Evolutionary conservation across 176 grass and related monocot species (phyloP).

Genomic region (Tillandsia fasciculata): DNA sequence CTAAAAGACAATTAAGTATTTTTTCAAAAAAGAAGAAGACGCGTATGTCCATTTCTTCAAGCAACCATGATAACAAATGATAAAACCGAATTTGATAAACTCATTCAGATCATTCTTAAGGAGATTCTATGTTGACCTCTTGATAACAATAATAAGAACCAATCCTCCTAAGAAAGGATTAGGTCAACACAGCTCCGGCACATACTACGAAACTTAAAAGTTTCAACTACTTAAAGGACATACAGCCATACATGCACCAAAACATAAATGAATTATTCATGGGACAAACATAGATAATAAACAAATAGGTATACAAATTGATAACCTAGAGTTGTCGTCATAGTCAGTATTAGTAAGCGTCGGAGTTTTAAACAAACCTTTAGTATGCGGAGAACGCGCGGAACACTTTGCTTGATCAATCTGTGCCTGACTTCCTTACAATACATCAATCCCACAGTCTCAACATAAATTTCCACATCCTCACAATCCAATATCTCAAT

Average conservation of each 20-base stretch:
- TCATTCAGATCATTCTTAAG: too few species aligned
- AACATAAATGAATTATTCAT: not conserved
- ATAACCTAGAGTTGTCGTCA: not conserved
- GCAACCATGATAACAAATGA: too few species aligned
- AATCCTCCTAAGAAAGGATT: not conserved
- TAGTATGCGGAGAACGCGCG: conserved; percentile 62
- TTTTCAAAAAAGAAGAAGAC: too few species aligned
- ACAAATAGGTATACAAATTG: not conserved
- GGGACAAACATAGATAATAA: not conserved
- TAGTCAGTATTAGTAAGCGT: not conserved
- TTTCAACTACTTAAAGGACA: not conserved
- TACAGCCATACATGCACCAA: not conserved
- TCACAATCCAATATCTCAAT: conserved; percentile 71
- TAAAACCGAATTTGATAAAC: too few species aligned
- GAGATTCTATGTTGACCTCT: not conserved
- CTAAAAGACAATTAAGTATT: too few species aligned
- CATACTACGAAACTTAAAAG: not conserved
- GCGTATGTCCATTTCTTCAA: too few species aligned
- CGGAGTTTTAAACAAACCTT: conserved; percentile 40
- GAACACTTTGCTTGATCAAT: conserved; percentile 76
- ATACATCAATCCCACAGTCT: conserved; percentile 90
- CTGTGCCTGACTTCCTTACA: conserved; percentile 63
- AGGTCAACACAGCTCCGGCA: not conserved
- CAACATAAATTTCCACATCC: conserved; percentile 86
- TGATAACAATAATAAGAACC: not conserved